phyloP scores from a whole-genome alignment of 1,284 basidiomycete genomes.

The Naganishia sp. region DNA sequence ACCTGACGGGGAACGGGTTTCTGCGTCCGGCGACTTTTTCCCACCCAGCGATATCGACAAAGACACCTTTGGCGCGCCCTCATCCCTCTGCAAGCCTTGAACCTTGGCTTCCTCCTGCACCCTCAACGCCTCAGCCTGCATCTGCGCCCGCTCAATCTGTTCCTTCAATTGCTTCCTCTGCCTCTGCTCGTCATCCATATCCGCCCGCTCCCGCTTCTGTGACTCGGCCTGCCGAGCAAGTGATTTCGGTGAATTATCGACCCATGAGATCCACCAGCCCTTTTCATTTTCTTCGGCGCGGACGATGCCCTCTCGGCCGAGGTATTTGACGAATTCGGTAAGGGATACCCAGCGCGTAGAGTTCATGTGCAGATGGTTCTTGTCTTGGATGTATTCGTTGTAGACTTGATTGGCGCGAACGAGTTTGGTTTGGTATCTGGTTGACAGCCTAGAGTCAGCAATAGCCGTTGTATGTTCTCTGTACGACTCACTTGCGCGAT shows the following conservation, averaged over 20 bases:
- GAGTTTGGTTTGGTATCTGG: slow-evolving; percentile 86
- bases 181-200: slow-evolving; percentile 90
- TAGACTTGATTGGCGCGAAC: slow-evolving; percentile 94
- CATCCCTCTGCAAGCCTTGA: slow-evolving; percentile 66
- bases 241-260: slow-evolving; percentile 92
- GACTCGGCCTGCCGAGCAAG: slow-evolving; percentile 85
- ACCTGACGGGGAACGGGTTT: neutral
- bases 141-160: slow-evolving; percentile 83
- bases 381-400: slow-evolving; percentile 96
- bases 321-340: slow-evolving; percentile 87
- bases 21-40: slow-evolving; percentile 30
- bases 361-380: slow-evolving; percentile 97
- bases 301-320: slow-evolving; percentile 83
- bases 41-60: slow-evolving; percentile 8
- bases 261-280: slow-evolving; percentile 95
- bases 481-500: slow-evolving; percentile 67
- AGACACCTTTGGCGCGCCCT: slow-evolving; percentile 55
- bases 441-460: slow-evolving; percentile 25
- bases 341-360: slow-evolving; percentile 95
- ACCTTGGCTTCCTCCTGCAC: slow-evolving; percentile 39
- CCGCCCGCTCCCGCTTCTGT: slow-evolving; percentile 87
- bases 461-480: slow-evolving; percentile 9
- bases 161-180: slow-evolving; percentile 86
- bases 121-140: slow-evolving; percentile 36
- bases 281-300: slow-evolving; percentile 97